phyloP scores from a whole-genome alignment of 2,329 filamentous ascomycete genomes.

The Penicillium sp. region DNA sequence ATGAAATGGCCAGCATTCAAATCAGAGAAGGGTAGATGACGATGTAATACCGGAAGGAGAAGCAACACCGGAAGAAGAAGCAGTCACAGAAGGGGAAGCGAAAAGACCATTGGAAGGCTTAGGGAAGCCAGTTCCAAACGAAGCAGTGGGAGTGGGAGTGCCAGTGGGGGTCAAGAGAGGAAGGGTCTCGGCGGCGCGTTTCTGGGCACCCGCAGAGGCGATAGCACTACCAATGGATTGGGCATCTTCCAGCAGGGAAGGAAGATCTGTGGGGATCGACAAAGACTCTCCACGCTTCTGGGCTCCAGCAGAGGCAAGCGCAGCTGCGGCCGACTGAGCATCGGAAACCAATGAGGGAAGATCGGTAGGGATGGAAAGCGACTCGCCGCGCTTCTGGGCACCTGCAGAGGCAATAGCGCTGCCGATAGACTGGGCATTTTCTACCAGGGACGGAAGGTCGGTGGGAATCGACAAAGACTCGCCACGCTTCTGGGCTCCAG shows the following conservation, averaged over 20 bases:
- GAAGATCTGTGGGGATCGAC: slow-evolving; percentile 10
- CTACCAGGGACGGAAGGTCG: slow-evolving; percentile 9
- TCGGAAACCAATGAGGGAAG: too few species aligned
- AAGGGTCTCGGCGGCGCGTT: slow-evolving; percentile 8
- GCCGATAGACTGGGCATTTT: too few species aligned
- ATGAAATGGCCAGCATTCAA: neutral
- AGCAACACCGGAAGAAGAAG: neutral
- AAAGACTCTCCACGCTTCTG: slow-evolving; percentile 11
- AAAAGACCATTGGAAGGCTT: neutral
- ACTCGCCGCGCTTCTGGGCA: slow-evolving; percentile 9
- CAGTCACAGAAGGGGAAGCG: neutral
- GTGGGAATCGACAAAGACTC: slow-evolving; percentile 7
- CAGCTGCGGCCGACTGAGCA: too few species aligned
- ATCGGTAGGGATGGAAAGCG: slow-evolving; percentile 7
- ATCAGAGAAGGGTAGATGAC: neutral
- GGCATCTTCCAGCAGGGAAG: slow-evolving; percentile 10
- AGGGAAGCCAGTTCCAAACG: slow-evolving; percentile 8
- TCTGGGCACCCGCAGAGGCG: slow-evolving; percentile 10
- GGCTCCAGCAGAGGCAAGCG: slow-evolving; percentile 3
- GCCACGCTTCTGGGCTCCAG: slow-evolving; percentile 9
- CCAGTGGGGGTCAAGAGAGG: slow-evolving; percentile 13
- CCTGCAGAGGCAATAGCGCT: neutral
- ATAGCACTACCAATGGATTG: slow-evolving; percentile 6
- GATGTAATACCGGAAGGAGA: neutral
- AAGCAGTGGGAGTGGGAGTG: slow-evolving; percentile 3